Evolutionary conservation across 768 basidiomycete genomes (phyloP), one percentile per base, ranked within the genome.

Genomic region (Boletus coccyginus): DNA sequence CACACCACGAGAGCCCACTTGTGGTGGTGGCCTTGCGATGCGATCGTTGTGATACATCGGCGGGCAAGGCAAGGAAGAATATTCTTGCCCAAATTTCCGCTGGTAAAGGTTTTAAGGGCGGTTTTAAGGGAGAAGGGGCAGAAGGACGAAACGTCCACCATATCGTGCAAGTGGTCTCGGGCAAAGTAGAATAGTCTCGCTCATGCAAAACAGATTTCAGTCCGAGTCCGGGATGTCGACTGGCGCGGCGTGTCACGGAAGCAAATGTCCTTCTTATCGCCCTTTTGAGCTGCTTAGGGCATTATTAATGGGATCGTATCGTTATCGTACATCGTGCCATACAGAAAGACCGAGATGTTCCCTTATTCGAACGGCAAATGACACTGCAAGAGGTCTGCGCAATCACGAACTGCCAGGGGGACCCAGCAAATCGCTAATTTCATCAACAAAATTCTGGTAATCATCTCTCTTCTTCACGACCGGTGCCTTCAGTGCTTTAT

Each of bases 391-490:
- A 47, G 12, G 13, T 19, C 42, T 35, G 38, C 16, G 13, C 17
- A 9, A 53, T 69, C 58, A 69, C 47, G 36, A 50, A 35, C 44
- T 48, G 8, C 51, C 46, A 31, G 60, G 46, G 14, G 66, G 62
- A 24, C 73, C 75, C 35, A 90, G 66, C 46, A 90, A 79, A 66
- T 89, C 88, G 32, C 80, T 78, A 81, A 90, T 84, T 60, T 88
- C 88, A 53, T 87, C 88, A 41, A 89, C 74, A 71, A 90, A 91
- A 59, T 84, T 89, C 50, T 80, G 82, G 65, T 91, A 92, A 62
- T 90, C 89, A 56, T 85, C 85, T 67, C 81, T 84, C 53, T 70
- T 73, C 66, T 78, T 82, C 54, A 70, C 61, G 19, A 59, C 50
- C 16, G 64, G 61, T 42, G 62, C 71, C 56, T 59, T 69, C 17